Conservation (phyloP, 2,329 filamentous ascomycete species). For the Hortaea sp. region DNA sequence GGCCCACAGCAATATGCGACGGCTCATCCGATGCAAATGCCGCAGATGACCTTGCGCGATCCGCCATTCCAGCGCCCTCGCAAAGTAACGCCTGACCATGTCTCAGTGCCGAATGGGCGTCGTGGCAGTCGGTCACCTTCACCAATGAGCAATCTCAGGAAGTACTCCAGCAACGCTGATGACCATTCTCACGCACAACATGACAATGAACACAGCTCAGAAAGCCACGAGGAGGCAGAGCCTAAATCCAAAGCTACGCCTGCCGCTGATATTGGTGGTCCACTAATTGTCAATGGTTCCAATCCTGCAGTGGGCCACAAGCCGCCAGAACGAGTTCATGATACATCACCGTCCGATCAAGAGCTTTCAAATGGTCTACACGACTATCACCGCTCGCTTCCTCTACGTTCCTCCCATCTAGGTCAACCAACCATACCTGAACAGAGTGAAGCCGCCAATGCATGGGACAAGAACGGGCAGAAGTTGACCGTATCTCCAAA, state of each 20-base stretch:
- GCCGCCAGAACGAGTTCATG: constrained; percentile 8
- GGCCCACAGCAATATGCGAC: constrained; percentile 24
- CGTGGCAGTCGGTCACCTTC: constrained; percentile 35
- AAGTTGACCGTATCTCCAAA: constrained; percentile 15
- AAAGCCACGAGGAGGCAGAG: constrained; percentile 5
- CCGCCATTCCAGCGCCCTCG: constrained; percentile 32
- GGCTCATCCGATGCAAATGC: constrained; percentile 24
- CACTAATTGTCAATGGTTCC: constrained; percentile 34
- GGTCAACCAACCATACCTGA: neutral
- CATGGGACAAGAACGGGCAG: constrained; percentile 8
- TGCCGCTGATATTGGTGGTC: constrained; percentile 18
- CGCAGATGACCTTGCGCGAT: constrained; percentile 26
- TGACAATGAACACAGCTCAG: constrained; percentile 11
- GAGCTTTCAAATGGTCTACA: constrained; percentile 1
- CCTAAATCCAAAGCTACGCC: neutral
- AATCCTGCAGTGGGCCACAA: constrained; percentile 10
- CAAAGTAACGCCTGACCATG: constrained; percentile 34
- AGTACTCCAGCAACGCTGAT: constrained; percentile 24
- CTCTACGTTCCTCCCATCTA: constrained; percentile 3
- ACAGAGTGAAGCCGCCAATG: constrained; percentile 5
- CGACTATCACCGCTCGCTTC: constrained; percentile 12
- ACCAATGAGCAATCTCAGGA: constrained; percentile 34
- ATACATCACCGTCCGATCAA: constrained; percentile 4
- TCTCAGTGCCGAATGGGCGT: constrained; percentile 21
- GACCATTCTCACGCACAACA: constrained; percentile 9